Percentiles rank a stretch among this genome's conserved stretches.
Conservation (phyloP, 2,329 filamentous ascomycete genomes). For the Plectosphaerella cucumerina region DNA sequence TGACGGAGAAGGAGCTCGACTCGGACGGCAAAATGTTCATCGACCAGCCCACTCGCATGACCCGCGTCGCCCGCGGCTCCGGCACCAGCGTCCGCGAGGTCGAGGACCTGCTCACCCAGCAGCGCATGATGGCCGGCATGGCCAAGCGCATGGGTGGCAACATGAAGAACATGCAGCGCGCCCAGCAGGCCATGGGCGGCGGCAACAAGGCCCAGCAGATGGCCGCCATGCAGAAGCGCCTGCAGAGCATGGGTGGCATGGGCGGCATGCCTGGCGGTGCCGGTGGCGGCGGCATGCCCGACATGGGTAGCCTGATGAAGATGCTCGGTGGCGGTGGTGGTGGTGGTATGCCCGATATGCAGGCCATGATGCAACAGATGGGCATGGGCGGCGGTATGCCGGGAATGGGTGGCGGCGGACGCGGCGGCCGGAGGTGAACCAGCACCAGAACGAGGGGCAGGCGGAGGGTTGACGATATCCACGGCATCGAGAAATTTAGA, state of each 20-base stretch:
- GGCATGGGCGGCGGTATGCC: conserved; percentile 44
- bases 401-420: conserved; percentile 2
- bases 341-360: conserved; percentile 72
- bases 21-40: conserved; percentile 92
- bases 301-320: conserved; percentile 85
- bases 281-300: conserved; percentile 62
- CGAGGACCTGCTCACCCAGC: conserved; percentile 94
- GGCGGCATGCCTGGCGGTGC: conserved; percentile 49
- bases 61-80: conserved; percentile 81
- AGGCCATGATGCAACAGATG: conserved; percentile 74
- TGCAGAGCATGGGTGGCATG: conserved; percentile 86
- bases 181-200: conserved; percentile 85
- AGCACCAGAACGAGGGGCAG: too few relatives aligned
- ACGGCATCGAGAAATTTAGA: too few relatives aligned
- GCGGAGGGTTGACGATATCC: too few relatives aligned
- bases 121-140: conserved; percentile 98
- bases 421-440: neutral
- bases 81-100: conserved; percentile 90
- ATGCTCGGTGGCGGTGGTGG: conserved; percentile 73
- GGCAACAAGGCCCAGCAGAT: conserved; percentile 91
- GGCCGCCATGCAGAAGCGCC: conserved; percentile 92
- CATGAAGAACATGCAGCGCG: conserved; percentile 96
- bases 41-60: conserved; percentile 89
- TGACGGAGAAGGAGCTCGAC: conserved; percentile 95
- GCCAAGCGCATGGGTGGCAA: conserved; percentile 98